Percentiles rank a stretch among this genome's conserved stretches.
Conservation (phyloP, 2,329 filamentous ascomycete species). For the Aureobasidium melanogenum region DNA sequence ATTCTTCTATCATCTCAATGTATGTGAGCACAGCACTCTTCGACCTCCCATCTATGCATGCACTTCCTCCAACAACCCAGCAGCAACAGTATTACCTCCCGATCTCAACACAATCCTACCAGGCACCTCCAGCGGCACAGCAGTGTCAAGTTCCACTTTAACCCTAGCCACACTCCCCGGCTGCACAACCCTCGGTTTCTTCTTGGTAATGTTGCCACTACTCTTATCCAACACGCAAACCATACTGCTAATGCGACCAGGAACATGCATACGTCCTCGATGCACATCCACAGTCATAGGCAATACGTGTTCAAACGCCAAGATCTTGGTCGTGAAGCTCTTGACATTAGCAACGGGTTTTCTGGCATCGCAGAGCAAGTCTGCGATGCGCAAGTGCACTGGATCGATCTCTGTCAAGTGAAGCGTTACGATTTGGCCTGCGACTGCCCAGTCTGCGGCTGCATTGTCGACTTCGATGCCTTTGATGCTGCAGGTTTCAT, state of each 20-base stretch:
- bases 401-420: slow-evolving; percentile 73
- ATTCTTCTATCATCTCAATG: too few species aligned
- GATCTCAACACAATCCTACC: slow-evolving; percentile 72
- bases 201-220: slow-evolving; percentile 67
- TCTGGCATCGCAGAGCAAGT: slow-evolving; percentile 66
- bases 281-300: slow-evolving; percentile 88
- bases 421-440: slow-evolving; percentile 80
- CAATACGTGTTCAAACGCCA: slow-evolving; percentile 83
- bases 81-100: slow-evolving; percentile 76
- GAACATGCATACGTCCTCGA: slow-evolving; percentile 69
- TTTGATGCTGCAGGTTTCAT: slow-evolving; percentile 73
- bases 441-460: slow-evolving; percentile 77
- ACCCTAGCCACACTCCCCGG: slow-evolving; percentile 71
- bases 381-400: slow-evolving; percentile 66
- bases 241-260: slow-evolving; percentile 65
- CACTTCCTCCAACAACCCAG: slow-evolving; percentile 62
- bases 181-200: slow-evolving; percentile 75
- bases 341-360: slow-evolving; percentile 62
- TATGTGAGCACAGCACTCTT: neutral
- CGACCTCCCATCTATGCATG: neutral
- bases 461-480: slow-evolving; percentile 68
- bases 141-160: slow-evolving; percentile 56
- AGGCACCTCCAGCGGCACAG: slow-evolving; percentile 71
- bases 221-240: slow-evolving; percentile 69
- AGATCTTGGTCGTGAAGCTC: slow-evolving; percentile 69